Percentiles rank a stretch among this genome's conserved stretches.
phyloP scores from a whole-genome alignment of 2,329 filamentous ascomycete genomes.

The Pyrenophora seminiperda region DNA sequence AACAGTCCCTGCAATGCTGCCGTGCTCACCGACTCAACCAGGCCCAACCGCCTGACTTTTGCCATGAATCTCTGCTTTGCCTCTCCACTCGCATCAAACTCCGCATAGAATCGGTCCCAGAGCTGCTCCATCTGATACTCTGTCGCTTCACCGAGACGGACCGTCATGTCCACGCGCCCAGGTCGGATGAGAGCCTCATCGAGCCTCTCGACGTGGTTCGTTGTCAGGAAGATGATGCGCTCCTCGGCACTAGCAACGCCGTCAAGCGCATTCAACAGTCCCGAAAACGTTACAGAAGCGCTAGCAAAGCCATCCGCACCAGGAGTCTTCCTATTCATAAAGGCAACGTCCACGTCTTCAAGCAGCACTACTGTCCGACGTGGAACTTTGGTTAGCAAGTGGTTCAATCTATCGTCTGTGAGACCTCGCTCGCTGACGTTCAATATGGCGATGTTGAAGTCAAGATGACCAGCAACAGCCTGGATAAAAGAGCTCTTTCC shows the following conservation, averaged over 20 bases:
- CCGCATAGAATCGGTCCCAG: constrained; percentile 95
- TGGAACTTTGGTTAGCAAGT: constrained; percentile 83
- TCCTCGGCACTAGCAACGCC: constrained; percentile 95
- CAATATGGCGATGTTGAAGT: constrained; percentile 90
- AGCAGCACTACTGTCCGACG: constrained; percentile 80
- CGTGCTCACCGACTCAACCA: constrained; percentile 78
- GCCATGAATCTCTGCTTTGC: constrained; percentile 72
- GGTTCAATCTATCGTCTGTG: constrained; percentile 86
- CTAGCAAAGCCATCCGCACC: constrained; percentile 84
- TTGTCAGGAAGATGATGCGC: constrained; percentile 90
- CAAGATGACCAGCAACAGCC: constrained; percentile 86
- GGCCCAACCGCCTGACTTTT: constrained; percentile 69
- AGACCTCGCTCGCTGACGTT: constrained; percentile 89
- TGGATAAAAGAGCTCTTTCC: constrained; percentile 98
- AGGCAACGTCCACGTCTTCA: constrained; percentile 91
- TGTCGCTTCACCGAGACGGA: constrained; percentile 86
- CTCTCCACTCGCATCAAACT: constrained; percentile 69
- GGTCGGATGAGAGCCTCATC: constrained; percentile 89
- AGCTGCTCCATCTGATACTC: constrained; percentile 82
- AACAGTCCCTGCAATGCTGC: constrained; percentile 94
- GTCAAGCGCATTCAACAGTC: constrained; percentile 73
- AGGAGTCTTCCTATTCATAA: constrained; percentile 76
- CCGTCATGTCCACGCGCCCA: constrained; percentile 90
- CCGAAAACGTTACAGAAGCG: constrained; percentile 91
- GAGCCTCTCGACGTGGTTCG: constrained; percentile 88